phyloP scores from a whole-genome alignment of 495 filamentous ascomycete species.

The Glutinoglossum americanum region DNA sequence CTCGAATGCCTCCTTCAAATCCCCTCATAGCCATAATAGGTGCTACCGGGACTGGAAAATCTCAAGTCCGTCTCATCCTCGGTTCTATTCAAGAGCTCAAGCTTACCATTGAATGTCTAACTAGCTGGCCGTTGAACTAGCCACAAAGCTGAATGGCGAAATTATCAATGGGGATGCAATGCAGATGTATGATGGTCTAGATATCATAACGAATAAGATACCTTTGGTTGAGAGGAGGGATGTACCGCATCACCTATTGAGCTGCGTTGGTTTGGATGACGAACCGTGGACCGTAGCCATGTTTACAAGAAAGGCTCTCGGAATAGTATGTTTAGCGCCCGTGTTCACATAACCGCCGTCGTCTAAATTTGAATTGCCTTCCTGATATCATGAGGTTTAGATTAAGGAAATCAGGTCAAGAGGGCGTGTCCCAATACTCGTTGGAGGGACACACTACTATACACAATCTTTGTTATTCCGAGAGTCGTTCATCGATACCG shows the following conservation, averaged over 20 bases:
- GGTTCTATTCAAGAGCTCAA: not conserved
- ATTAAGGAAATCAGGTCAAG: conserved; percentile 59
- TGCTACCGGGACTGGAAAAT: conserved; percentile 92
- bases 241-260: conserved; percentile 76
- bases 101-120: conserved; percentile 6
- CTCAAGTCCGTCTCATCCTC: conserved; percentile 42
- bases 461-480: conserved; percentile 69
- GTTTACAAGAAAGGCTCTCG: conserved; percentile 47
- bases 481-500: conserved; percentile 31
- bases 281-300: conserved; percentile 60
- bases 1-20: not conserved
- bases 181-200: conserved; percentile 87
- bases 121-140: conserved; percentile 84
- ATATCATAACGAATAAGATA: conserved; percentile 92
- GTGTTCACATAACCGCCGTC: not conserved
- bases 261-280: conserved; percentile 47
- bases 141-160: conserved; percentile 69
- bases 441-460: conserved; percentile 92
- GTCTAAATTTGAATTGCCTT: not conserved
- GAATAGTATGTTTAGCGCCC: conserved; percentile 19
- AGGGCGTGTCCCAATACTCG: conserved; percentile 68
- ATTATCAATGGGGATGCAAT: conserved; percentile 98
- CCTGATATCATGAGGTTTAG: conserved; percentile 1
- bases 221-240: conserved; percentile 49
- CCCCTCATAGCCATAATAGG: conserved; percentile 74